phyloP scores from a whole-genome alignment of 2,329 filamentous ascomycete species.

The Sporothrix protearum region DNA sequence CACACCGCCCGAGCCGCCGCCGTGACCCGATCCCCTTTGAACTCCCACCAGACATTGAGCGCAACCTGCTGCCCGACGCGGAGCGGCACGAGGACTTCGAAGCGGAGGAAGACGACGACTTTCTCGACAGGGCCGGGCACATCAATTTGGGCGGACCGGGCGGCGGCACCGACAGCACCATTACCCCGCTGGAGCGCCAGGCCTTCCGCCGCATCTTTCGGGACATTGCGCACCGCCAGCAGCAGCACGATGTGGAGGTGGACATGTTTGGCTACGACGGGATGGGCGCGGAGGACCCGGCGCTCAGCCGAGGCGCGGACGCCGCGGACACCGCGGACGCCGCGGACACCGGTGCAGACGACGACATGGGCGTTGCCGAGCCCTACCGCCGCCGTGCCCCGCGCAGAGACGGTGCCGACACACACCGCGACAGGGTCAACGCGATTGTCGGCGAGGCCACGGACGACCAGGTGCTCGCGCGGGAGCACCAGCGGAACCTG shows the following conservation, averaged over 20 bases:
- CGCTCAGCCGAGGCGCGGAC: no score
- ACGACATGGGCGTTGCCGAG: no score
- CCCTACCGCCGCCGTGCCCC: no score
- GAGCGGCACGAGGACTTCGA: background rate
- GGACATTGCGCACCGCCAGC: constrained; percentile 45
- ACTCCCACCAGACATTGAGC: constrained; percentile 38
- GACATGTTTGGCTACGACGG: background rate
- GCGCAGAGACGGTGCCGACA: background rate
- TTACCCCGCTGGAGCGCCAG: constrained; percentile 53
- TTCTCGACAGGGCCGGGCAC: constrained; percentile 24
- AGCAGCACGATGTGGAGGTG: background rate
- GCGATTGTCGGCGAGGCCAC: constrained; percentile 29
- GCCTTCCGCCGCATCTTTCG: constrained; percentile 55
- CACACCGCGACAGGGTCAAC: constrained; percentile 20
- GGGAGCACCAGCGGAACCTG: constrained; percentile 24
- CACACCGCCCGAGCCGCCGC: background rate
- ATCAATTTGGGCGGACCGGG: background rate
- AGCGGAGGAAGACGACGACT: constrained; percentile 29
- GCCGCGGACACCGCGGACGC: no score
- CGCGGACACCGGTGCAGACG: no score
- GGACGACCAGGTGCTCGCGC: constrained; percentile 10
- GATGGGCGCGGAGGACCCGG: background rate
- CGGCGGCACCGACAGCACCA: constrained; percentile 42
- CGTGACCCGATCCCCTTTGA: constrained; percentile 52
- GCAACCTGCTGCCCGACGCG: constrained; percentile 25